Conservation (phyloP, 805 yeast genomes). For the Pichia sporocuriosa region DNA sequence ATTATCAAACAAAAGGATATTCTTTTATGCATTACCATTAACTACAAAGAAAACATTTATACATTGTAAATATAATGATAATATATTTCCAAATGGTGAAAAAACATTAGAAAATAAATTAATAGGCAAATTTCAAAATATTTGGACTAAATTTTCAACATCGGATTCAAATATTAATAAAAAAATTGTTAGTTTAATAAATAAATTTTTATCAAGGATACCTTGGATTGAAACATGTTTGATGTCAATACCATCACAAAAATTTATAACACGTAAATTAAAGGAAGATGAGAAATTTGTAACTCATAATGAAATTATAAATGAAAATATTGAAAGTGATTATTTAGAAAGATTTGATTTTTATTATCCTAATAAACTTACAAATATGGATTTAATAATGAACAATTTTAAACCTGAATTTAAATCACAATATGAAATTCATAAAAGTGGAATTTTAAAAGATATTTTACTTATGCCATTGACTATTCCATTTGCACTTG, state of each 20-base stretch:
- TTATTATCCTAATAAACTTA: constrained; percentile 41
- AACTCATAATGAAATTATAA: constrained; percentile 8
- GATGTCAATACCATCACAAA: constrained; percentile 66
- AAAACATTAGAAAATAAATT: constrained; percentile 34
- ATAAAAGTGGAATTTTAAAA: constrained; percentile 46
- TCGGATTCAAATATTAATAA: constrained; percentile 54
- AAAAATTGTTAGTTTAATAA: constrained; percentile 48
- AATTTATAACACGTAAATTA: constrained; percentile 47
- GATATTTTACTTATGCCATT: constrained; percentile 64
- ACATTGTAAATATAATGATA: constrained; percentile 54
- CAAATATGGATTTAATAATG: constrained; percentile 26
- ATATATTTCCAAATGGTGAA: constrained; percentile 29
- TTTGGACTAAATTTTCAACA: constrained; percentile 56
- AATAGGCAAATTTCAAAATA: constrained; percentile 41
- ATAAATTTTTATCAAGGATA: constrained; percentile 49
- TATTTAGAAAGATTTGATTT: constrained; percentile 37
- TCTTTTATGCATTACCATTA: constrained; percentile 66
- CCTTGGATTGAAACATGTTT: constrained; percentile 79
- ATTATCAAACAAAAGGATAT: constrained; percentile 30
- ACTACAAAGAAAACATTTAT: constrained; percentile 55
- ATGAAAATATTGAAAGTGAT: constrained; percentile 14
- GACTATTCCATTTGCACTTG: constrained; percentile 68
- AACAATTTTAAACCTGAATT: constrained; percentile 39
- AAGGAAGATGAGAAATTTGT: constrained; percentile 22
- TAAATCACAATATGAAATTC: constrained; percentile 40